Conservation (phyloP, 2,329 filamentous ascomycete genomes). For the Aspergillus sp. region DNA sequence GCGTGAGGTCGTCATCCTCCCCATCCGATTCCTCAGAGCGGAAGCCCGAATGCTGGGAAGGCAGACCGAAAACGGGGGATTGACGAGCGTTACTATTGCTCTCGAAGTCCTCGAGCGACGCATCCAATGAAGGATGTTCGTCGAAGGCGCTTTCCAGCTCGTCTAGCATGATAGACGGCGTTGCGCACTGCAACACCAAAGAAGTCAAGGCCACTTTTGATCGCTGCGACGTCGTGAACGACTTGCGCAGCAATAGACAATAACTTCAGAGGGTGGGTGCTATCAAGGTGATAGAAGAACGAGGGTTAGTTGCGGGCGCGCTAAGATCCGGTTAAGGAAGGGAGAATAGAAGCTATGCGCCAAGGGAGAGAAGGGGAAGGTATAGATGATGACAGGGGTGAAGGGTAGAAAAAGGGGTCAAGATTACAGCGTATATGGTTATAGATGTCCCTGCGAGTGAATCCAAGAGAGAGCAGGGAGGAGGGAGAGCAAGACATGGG, state of each 20-base stretch:
- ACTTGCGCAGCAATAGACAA: constrained; percentile 12
- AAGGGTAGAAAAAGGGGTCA: constrained; percentile 13
- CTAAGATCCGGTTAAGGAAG: constrained; percentile 15
- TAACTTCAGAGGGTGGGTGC: constrained; percentile 8
- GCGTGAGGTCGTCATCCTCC: constrained; percentile 37
- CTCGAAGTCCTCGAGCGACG: constrained; percentile 65
- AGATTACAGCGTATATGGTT: background rate
- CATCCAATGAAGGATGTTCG: constrained; percentile 62
- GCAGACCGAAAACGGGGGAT: constrained; percentile 56
- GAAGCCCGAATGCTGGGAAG: constrained; percentile 66
- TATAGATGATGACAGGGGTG: background rate
- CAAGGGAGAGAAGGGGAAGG: background rate
- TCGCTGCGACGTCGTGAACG: constrained; percentile 23
- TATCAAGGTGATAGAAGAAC: constrained; percentile 11
- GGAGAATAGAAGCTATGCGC: background rate
- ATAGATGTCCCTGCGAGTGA: background rate
- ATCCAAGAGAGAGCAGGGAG: constrained; percentile 7
- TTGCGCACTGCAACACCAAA: constrained; percentile 28
- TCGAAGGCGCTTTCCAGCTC: constrained; percentile 55
- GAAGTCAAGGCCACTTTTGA: constrained; percentile 27
- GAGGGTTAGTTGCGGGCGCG: constrained; percentile 23
- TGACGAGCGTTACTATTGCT: constrained; percentile 49
- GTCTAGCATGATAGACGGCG: constrained; percentile 47
- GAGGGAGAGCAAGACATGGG: constrained; percentile 9
- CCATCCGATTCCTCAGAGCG: constrained; percentile 55